phyloP scores from a whole-genome alignment of 306 rosid genomes.

The Sphenostylis stenocarpa region DNA sequence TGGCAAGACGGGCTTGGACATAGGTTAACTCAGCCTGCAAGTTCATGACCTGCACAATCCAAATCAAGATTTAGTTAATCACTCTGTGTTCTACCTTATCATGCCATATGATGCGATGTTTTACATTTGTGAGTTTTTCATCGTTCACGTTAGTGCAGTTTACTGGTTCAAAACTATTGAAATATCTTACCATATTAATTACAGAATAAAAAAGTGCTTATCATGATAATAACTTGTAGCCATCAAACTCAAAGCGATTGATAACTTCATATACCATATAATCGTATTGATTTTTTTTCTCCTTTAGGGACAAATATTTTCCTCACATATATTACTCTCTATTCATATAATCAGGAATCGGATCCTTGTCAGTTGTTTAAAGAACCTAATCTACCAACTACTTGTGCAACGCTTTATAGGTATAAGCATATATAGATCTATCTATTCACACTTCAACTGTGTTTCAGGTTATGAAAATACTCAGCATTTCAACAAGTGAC shows the following conservation, averaged over 20 bases:
- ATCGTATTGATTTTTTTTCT: too few species aligned
- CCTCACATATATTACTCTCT: too few species aligned
- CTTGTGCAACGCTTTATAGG: too few species aligned
- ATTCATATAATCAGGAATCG: too few species aligned
- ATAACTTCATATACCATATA: too few species aligned
- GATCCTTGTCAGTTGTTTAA: too few species aligned
- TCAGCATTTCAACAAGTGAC: neutral
- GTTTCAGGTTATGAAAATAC: neutral
- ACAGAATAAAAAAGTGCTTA: neutral
- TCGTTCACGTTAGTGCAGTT: too few species aligned
- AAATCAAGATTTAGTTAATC: neutral
- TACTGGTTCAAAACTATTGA: neutral
- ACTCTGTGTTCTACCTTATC: neutral
- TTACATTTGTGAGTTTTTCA: neutral
- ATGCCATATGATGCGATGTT: neutral
- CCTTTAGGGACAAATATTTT: too few species aligned
- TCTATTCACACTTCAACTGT: neutral
- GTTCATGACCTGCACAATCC: slow-evolving; percentile 58
- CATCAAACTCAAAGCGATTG: neutral
- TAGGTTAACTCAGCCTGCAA: slow-evolving; percentile 80
- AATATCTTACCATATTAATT: neutral
- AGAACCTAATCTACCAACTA: too few species aligned
- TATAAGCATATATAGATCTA: too few species aligned
- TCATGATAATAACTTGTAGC: neutral
- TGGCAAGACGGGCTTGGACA: slow-evolving; percentile 71